Base-by-base conservation (phyloP, 2,329 filamentous ascomycete genomes). In the Botryotinia globosa region DNA sequence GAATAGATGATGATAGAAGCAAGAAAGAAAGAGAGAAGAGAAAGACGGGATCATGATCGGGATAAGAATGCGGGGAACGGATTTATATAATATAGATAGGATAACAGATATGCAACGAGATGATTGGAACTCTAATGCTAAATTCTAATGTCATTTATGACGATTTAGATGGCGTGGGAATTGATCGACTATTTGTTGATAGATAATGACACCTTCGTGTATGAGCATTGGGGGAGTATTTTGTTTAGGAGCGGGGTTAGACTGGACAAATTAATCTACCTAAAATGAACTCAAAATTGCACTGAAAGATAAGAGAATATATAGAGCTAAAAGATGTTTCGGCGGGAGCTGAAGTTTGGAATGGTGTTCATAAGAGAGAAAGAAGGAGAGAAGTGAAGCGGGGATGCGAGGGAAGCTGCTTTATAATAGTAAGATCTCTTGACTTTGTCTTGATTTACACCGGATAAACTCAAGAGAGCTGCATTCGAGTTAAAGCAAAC, bases 241-340 rank as follows among this genome's bases (percentile, higher is more conserved):
- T 18, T 29, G 12, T 29, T 9, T 54, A 54, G n/a, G 8, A 18
- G 51, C n/a, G 4, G 2, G 51, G n/a, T 29, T 18, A 54, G 51
- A 29, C n/a, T 29, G 2, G 4, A 18, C 14, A 54, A 0, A 18
- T 14, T 29, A 54, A 9, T 1, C 5, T 29, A 0, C 1, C 18
- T 29, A 29, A 3, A 54, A 29, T 54, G 14, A 54, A 29, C n/a
- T 54, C 6, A 29, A 29, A 29, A 18, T 54, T 5, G 0, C 5
- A 54, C n/a, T 54, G 29, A 29, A 29, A 54, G 14, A 51, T 18
- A 54, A 29, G 14, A 18, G 14, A 29, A n/a, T 29, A 54, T 6
- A 18, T 14, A 29, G 14, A 54, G 51, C 6, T 18, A 29, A 29
- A 18, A 54, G 2, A 54, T 54, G 14, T 29, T n/a, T 18, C 2